Percentiles rank a stretch among this genome's conserved stretches.
These are phyloP conservation scores for Silene latifolia DNA, from an alignment of 148 eudicot species.

Conservation along the genomic window DNA sequence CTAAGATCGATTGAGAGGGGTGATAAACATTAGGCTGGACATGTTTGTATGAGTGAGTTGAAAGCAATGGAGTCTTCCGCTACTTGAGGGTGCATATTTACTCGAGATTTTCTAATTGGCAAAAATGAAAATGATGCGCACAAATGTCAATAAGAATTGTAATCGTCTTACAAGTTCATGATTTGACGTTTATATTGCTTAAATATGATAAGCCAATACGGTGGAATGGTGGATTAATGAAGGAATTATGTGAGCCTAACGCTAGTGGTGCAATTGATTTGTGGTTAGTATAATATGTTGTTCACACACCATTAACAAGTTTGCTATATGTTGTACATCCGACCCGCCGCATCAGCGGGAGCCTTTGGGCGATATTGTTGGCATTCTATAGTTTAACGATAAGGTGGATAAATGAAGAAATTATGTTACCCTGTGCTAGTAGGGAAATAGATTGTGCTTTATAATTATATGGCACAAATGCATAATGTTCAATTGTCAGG, in stretches of 20 bases:
- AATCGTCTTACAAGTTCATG: neutral
- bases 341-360: no score
- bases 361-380: no score
- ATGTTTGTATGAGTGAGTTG: no score
- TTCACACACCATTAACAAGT: neutral
- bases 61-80: no score
- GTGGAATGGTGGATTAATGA: neutral
- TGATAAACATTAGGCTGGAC: neutral
- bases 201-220: neutral
- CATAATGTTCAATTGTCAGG: no score
- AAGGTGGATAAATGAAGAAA: no score
- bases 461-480: no score
- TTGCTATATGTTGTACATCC: neutral
- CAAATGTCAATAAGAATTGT: neutral
- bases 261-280: neutral
- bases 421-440: no score
- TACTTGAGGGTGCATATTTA: no score
- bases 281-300: neutral
- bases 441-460: no score
- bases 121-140: neutral
- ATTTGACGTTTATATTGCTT: neutral
- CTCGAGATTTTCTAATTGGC: neutral
- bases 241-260: neutral
- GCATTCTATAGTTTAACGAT: no score
- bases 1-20: neutral